phyloP scores from a whole-genome alignment of 352 stramenopile species.

The Globisporangium camurandrum region DNA sequence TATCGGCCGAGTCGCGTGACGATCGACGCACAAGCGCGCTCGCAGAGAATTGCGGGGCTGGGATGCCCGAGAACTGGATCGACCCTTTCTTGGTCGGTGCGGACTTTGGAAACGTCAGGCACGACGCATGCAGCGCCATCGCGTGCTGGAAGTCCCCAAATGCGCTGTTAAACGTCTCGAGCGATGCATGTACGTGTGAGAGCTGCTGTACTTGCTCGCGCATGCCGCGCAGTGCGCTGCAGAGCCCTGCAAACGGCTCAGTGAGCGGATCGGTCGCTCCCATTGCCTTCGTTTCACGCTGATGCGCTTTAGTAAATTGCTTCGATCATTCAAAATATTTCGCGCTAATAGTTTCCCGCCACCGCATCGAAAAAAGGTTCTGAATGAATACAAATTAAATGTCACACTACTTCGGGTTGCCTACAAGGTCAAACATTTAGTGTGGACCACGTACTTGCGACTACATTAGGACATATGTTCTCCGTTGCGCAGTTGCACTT shows the following conservation, averaged over 20 bases:
- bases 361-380: no score
- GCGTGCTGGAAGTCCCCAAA: slow-evolving; percentile 73
- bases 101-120: slow-evolving; percentile 46
- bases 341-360: no score
- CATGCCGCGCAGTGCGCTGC: slow-evolving; percentile 51
- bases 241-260: slow-evolving; percentile 49
- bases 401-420: no score
- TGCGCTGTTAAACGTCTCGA: slow-evolving; percentile 64
- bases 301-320: not conserved
- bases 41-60: slow-evolving; percentile 18
- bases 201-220: slow-evolving; percentile 62
- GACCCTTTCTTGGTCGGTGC: slow-evolving; percentile 12
- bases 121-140: slow-evolving; percentile 72
- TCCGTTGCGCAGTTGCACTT: no score
- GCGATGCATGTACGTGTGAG: slow-evolving; percentile 52
- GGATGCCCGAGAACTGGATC: slow-evolving; percentile 28
- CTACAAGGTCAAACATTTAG: no score
- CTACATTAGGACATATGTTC: no score
- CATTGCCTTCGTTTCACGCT: not conserved
- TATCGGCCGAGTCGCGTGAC: slow-evolving; percentile 11
- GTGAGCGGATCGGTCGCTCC: slow-evolving; percentile 25
- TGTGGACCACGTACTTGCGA: no score
- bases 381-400: no score
- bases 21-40: slow-evolving; percentile 6
- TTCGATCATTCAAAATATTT: slow-evolving; percentile 1